Base-by-base conservation (phyloP, 177 flowering plant species). In the Telopea speciosissima region DNA sequence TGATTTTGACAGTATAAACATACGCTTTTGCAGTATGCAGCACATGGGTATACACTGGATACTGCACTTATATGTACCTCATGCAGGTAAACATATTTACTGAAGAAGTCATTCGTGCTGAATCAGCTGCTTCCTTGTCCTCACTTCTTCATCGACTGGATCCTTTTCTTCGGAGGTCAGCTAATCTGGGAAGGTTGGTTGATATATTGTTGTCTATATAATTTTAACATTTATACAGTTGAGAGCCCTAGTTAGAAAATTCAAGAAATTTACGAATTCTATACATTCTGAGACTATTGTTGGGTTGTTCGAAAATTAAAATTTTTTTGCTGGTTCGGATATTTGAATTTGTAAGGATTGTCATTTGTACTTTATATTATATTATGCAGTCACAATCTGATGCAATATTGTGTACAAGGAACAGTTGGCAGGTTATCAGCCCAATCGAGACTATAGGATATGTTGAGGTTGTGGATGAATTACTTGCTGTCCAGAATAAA, bases 361-460 rank as follows among this genome's bases (percentile, higher is more conserved):
- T 2, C 62, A 63, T 45, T 44, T 8, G 12, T 52, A 16, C 45
- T 16, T 19, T 25, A 45, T 21, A 63, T 28, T n/a, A 24, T 22
- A 63, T 63, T 62, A 36, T 36, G 16, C 23, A 40, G 9, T 58
- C 60, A 36, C 67, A 28, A 76, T 71, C 77, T 81, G 22, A 80
- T 76, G 45, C 68, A 60, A 72, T 22, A 67, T 68, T 77, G 19
- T 11, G 58, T 73, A 6, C 71, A 33, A 70, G 73, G 63, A 80
- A 80, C 96, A 95, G 99, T 83, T 92, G 99, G 97, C 99, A 92
- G 89, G 89, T 95, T 76, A 92, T 95, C 74, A 92, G 99, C 74
- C 97, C 99, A 65, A 89, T 90, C 76, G 97, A 91, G 82, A 92
- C 80, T 60, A 80, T 80, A 67, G 99, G 99, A 58, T 89, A 88